A percentile compares a stretch with the other conserved stretches of the same genome.
These are phyloP conservation scores for Termitomyces sp. DNA, from an alignment of 768 basidiomycete species.

Conservation along the genomic window DNA sequence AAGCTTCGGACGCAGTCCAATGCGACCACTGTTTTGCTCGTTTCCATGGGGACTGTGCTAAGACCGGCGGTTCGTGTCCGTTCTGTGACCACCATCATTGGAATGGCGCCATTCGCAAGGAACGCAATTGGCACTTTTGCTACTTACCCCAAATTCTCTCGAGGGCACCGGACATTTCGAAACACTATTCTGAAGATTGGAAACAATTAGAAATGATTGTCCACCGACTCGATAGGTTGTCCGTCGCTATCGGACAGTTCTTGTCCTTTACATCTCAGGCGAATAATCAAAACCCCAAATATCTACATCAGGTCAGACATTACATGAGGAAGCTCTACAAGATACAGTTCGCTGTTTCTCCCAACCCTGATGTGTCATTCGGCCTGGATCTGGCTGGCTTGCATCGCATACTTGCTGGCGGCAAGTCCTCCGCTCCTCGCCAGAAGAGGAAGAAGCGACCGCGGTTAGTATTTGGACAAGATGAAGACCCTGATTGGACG, in stretches of 20 bases:
- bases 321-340: conserved; percentile 89
- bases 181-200: conserved; percentile 75
- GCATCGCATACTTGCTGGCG: conserved; percentile 73
- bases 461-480: conserved; percentile 71
- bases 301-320: conserved; percentile 79
- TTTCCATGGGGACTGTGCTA: conserved; percentile 81
- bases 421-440: conserved; percentile 44
- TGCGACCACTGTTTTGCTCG: conserved; percentile 86
- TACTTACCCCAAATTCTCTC: conserved; percentile 66
- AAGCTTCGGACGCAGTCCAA: conserved; percentile 78
- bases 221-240: conserved; percentile 72
- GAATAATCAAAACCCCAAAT: conserved; percentile 68
- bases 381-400: conserved; percentile 79
- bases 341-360: conserved; percentile 85
- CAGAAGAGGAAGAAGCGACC: conserved; percentile 53
- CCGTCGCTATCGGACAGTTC: conserved; percentile 74
- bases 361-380: conserved; percentile 74
- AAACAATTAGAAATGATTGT: conserved; percentile 77
- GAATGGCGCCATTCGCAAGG: conserved; percentile 81
- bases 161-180: conserved; percentile 73
- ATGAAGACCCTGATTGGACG: conserved; percentile 64
- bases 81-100: conserved; percentile 91
- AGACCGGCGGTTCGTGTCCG: conserved; percentile 86
- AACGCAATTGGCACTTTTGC: conserved; percentile 80
- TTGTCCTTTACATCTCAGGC: conserved; percentile 64